A percentile compares a stretch with the other conserved stretches of the same genome.
Conservation (phyloP, 768 basidiomycete genomes). For the Gymnopilus dilepis region DNA sequence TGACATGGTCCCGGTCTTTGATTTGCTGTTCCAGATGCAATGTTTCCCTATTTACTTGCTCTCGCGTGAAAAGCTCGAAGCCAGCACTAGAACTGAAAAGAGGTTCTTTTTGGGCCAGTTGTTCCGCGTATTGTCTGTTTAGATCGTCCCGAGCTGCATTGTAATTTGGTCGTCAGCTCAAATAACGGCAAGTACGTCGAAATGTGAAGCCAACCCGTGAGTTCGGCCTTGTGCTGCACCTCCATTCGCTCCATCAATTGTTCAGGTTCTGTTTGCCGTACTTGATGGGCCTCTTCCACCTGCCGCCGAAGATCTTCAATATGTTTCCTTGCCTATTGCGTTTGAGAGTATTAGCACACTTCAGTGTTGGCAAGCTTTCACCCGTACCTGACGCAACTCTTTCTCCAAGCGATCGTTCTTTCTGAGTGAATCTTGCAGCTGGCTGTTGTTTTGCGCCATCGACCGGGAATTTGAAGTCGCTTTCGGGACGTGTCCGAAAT, state of each 20-base stretch:
- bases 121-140: slow-evolving; percentile 57
- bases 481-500: slow-evolving; percentile 21
- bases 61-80: slow-evolving; percentile 73
- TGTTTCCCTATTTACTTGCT: slow-evolving; percentile 75
- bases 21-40: slow-evolving; percentile 46
- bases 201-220: slow-evolving; percentile 47
- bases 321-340: slow-evolving; percentile 45
- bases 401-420: slow-evolving; percentile 25
- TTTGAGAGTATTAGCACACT: slow-evolving; percentile 1
- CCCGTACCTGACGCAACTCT: slow-evolving; percentile 29
- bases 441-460: slow-evolving; percentile 11
- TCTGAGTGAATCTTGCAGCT: neutral
- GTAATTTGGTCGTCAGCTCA: slow-evolving; percentile 11
- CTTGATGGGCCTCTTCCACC: slow-evolving; percentile 60
- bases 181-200: slow-evolving; percentile 41
- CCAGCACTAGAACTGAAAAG: slow-evolving; percentile 54
- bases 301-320: slow-evolving; percentile 55
- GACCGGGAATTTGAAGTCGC: slow-evolving; percentile 8
- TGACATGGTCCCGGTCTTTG: slow-evolving; percentile 37
- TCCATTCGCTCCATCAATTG: slow-evolving; percentile 52
- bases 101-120: slow-evolving; percentile 60
- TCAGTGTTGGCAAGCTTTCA: slow-evolving; percentile 12
- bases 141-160: slow-evolving; percentile 61
- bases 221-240: slow-evolving; percentile 53
- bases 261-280: slow-evolving; percentile 73